Evolutionary conservation across 768 basidiomycete species (phyloP).

Genomic region (Megacollybia marginata): DNA sequence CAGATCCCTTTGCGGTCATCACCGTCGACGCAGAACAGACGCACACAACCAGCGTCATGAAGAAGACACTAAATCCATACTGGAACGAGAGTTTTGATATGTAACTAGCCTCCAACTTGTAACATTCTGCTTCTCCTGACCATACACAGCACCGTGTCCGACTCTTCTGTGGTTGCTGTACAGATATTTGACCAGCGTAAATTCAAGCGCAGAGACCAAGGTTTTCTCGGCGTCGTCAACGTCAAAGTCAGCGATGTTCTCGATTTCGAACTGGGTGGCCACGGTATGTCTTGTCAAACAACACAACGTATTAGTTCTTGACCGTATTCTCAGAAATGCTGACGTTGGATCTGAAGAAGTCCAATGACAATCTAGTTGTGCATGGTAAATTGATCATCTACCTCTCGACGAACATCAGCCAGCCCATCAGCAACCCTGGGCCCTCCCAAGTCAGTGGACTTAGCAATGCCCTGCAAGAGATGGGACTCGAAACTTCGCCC

Average conservation of each 20-base stretch:
- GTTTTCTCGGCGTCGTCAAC: conserved; percentile 97
- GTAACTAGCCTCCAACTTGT: conserved; percentile 35
- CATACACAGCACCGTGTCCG: conserved; percentile 75
- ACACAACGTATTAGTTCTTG: conserved; percentile 1
- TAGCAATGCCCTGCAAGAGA: conserved; percentile 50
- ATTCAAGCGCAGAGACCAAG: conserved; percentile 97
- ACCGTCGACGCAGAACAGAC: conserved; percentile 98
- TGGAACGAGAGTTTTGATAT: conserved; percentile 99
- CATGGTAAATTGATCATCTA: conserved; percentile 97
- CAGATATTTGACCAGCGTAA: conserved; percentile 99
- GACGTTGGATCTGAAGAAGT: conserved; percentile 94
- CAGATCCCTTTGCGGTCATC: conserved; percentile 97
- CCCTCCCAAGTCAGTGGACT: conserved; percentile 63
- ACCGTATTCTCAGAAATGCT: conserved; percentile 69
- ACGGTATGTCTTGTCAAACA: conserved; percentile 53
- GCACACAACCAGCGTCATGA: conserved; percentile 93
- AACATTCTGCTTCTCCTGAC: conserved; percentile 4
- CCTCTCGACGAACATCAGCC: conserved; percentile 83
- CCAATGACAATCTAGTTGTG: conserved; percentile 97
- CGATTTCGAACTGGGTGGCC: conserved; percentile 87
- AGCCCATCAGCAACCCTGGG: conserved; percentile 80
- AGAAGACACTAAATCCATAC: conserved; percentile 90
- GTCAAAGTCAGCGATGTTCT: conserved; percentile 84
- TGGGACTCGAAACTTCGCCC: conserved; percentile 54
- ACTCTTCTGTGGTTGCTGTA: conserved; percentile 95